Percentiles rank a stretch among this genome's conserved stretches.
Evolutionary conservation across 371 early-diverging fungal species (phyloP).

Genomic region (Rhizopus delemar): DNA sequence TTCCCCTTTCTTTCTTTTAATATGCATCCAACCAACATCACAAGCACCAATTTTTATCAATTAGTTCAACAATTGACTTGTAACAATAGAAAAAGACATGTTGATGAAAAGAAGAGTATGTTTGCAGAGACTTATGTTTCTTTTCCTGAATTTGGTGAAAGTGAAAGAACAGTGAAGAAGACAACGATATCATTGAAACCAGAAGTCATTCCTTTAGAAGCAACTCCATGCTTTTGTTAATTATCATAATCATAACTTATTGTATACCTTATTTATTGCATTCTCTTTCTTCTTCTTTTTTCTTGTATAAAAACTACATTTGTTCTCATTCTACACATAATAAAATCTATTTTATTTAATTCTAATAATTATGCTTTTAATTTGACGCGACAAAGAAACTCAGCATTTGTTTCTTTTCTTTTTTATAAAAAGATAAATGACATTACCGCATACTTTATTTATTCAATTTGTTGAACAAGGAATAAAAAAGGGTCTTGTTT

Average conservation of each 20-base stretch:
- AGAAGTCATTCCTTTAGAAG: slow-evolving; percentile 8
- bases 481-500: slow-evolving; percentile 10
- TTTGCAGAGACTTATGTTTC: slow-evolving; percentile 7
- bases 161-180: background rate
- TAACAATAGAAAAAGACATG: slow-evolving; percentile 2
- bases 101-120: background rate
- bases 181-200: background rate
- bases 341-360: too few relatives aligned
- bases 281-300: background rate
- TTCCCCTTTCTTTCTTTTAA: background rate
- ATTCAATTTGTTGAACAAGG: slow-evolving; percentile 25
- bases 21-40: slow-evolving; percentile 1
- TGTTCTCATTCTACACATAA: too few relatives aligned
- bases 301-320: background rate
- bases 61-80: slow-evolving; percentile 3
- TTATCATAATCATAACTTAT: background rate
- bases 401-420: background rate
- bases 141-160: slow-evolving; percentile 4
- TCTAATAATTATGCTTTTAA: too few relatives aligned
- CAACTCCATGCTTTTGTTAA: slow-evolving; percentile 12
- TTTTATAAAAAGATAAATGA: slow-evolving; percentile 4
- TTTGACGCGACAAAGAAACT: too few relatives aligned
- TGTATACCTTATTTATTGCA: background rate
- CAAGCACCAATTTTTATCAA: slow-evolving; percentile 3
- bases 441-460: slow-evolving; percentile 14